Conservation (phyloP, 2,329 filamentous ascomycete species). For the Colletotrichum lini region DNA sequence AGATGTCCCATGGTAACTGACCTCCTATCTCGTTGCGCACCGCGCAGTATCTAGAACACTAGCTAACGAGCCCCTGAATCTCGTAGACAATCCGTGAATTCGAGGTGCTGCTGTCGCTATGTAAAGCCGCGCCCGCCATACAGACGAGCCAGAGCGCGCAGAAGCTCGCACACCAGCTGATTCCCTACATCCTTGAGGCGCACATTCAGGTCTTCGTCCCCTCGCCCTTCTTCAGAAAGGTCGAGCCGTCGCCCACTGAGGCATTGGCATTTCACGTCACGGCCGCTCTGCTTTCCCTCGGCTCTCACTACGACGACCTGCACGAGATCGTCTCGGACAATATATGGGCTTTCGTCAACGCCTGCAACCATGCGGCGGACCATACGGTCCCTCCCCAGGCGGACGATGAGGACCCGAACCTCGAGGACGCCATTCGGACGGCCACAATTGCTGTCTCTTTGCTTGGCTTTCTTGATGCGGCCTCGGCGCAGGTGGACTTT, state of each 20-base stretch:
- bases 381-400: conserved; percentile 66
- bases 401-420: conserved; percentile 69
- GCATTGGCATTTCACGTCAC: conserved; percentile 84
- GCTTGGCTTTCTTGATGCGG: conserved; percentile 90
- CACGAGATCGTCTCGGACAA: conserved; percentile 76
- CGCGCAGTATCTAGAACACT: not conserved
- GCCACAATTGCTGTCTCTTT: conserved; percentile 87
- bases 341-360: conserved; percentile 80
- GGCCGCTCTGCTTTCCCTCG: conserved; percentile 84
- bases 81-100: conserved; percentile 87
- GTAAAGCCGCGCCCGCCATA: conserved; percentile 87
- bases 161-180: conserved; percentile 83
- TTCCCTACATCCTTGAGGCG: conserved; percentile 88
- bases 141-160: conserved; percentile 80
- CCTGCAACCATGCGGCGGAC: conserved; percentile 75
- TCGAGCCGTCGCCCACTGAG: conserved; percentile 92
- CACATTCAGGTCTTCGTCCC: conserved; percentile 83
- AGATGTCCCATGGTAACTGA: conserved; percentile 72
- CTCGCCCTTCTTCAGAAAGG: conserved; percentile 85
- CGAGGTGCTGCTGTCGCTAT: conserved; percentile 91
- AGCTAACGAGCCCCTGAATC: conserved; percentile 19
- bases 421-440: conserved; percentile 77
- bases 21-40: conserved; percentile 6
- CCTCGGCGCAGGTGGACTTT: conserved; percentile 82
- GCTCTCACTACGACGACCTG: conserved; percentile 78